phyloP scores from a whole-genome alignment of 345 rosid genomes.

The Murraya paniculata region DNA sequence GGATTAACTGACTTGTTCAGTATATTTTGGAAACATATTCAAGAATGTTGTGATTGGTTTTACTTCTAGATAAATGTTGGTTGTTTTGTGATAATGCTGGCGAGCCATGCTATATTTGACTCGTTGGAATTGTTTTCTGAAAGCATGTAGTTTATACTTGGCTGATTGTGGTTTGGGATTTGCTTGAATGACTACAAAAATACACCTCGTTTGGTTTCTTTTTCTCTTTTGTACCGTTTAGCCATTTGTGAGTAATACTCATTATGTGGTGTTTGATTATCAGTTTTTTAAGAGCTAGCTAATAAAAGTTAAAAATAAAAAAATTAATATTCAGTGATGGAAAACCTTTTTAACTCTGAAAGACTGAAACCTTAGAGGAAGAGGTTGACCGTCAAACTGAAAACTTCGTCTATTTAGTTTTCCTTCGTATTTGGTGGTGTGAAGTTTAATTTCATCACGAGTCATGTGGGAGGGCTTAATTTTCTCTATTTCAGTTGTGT shows the following conservation, averaged over 20 bases:
- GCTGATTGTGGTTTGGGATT: constrained; percentile 9
- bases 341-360: too few species aligned
- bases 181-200: constrained; percentile 5
- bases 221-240: not conserved
- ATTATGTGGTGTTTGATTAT: not conserved
- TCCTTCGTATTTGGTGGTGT: too few species aligned
- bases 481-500: too few species aligned
- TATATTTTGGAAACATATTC: constrained; percentile 1
- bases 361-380: too few species aligned
- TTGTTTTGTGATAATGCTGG: not conserved
- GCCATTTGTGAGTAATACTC: not conserved
- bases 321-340: too few species aligned
- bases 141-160: not conserved
- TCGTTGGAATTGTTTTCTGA: not conserved
- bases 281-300: not conserved
- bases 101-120: not conserved
- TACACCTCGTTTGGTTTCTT: not conserved
- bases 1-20: constrained; percentile 6
- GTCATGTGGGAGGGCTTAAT: too few species aligned
- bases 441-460: too few species aligned
- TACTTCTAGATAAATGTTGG: not conserved
- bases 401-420: too few species aligned
- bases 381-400: too few species aligned
- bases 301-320: too few species aligned
- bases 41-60: constrained; percentile 11